phyloP scores from a whole-genome alignment of 345 rosid species.

The Hypericum androsaemum region DNA sequence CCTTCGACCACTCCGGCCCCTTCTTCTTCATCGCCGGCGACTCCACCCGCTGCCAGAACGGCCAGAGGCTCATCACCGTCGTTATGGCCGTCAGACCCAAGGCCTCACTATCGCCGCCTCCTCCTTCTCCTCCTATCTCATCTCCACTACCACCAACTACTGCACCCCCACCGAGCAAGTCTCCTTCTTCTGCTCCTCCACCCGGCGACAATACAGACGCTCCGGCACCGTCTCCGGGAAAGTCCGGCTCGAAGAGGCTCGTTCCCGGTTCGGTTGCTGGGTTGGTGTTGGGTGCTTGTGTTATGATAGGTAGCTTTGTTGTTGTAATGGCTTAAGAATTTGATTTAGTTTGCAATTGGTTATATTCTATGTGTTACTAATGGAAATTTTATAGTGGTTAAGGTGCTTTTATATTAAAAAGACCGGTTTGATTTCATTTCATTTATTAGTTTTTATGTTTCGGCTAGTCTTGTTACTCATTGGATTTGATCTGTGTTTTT shows the following conservation, averaged over 20 bases:
- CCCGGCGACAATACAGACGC: slow-evolving; percentile 12
- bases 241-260: slow-evolving; percentile 13
- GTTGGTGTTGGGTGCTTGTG: slow-evolving; percentile 14
- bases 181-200: background rate
- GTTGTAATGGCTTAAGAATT: background rate
- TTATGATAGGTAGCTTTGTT: slow-evolving; percentile 17
- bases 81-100: slow-evolving; percentile 48
- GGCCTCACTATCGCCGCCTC: slow-evolving; percentile 12
- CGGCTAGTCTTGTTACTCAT: too few relatives aligned
- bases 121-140: slow-evolving; percentile 22
- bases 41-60: slow-evolving; percentile 52
- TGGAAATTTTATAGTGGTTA: too few relatives aligned
- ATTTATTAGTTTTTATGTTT: too few relatives aligned
- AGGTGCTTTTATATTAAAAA: too few relatives aligned
- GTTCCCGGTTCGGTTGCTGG: slow-evolving; percentile 7
- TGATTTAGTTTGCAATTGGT: too few relatives aligned
- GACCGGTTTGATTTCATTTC: too few relatives aligned
- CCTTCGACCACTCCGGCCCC: slow-evolving; percentile 58
- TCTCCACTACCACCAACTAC: slow-evolving; percentile 6
- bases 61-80: slow-evolving; percentile 47
- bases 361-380: too few relatives aligned
- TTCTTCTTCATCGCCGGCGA: slow-evolving; percentile 72
- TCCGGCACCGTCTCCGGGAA: slow-evolving; percentile 29
- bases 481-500: too few relatives aligned
- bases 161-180: background rate